phyloP scores from a whole-genome alignment of 164 flowering plant genomes.

The Paratinospora sagittata region DNA sequence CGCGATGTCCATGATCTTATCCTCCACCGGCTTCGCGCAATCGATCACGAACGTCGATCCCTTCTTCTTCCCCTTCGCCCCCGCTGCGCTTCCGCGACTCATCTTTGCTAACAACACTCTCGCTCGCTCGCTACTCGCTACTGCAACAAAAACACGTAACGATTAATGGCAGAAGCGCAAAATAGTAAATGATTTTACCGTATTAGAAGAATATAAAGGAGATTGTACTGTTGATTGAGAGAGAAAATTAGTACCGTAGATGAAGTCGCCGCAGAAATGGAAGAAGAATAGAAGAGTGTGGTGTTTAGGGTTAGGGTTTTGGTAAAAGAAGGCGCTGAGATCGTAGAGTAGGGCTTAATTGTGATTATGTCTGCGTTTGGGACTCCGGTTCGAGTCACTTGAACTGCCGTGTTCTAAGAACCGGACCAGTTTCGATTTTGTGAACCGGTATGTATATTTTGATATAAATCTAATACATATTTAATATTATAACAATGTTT shows the following conservation, averaged over 20 bases:
- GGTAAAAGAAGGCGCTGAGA: neutral
- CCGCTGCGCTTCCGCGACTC: neutral
- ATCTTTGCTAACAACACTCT: neutral
- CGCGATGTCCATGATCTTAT: constrained; percentile 59
- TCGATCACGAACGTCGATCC: constrained; percentile 49
- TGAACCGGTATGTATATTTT: too few relatives aligned
- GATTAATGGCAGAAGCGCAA: neutral
- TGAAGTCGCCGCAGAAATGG: neutral
- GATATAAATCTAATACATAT: too few relatives aligned
- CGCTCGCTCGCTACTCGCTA: neutral
- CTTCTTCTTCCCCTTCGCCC: constrained; percentile 49
- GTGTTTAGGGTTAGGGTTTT: neutral
- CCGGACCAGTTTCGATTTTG: too few relatives aligned
- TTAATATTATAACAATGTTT: too few relatives aligned
- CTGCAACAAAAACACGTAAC: neutral
- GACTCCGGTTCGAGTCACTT: neutral
- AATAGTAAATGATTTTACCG: neutral
- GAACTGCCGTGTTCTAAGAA: too few relatives aligned
- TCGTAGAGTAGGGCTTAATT: neutral
- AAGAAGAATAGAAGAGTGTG: neutral
- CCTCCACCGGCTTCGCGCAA: constrained; percentile 69
- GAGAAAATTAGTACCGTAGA: neutral
- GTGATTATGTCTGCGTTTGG: neutral
- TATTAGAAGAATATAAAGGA: neutral
- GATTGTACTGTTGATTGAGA: neutral